A percentile compares a stretch with the other conserved stretches of the same genome.
Conservation (phyloP, 1,284 basidiomycete species). For the Omphalotus olearius region DNA sequence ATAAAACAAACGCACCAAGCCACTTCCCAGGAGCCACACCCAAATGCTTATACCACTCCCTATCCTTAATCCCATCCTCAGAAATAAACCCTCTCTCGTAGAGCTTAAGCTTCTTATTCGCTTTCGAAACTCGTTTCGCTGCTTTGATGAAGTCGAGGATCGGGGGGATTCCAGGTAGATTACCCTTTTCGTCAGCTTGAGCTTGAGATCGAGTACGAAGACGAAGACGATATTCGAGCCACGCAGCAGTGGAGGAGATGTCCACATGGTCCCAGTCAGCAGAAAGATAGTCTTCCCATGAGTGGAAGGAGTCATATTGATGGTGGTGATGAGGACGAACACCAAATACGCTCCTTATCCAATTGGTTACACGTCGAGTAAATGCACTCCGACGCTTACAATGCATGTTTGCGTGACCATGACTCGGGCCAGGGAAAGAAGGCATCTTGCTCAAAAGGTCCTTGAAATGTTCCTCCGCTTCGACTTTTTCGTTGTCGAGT, state of each 20-base stretch:
- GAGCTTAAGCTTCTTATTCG: conserved; percentile 68
- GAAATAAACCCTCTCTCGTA: conserved; percentile 89
- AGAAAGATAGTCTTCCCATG: conserved; percentile 4
- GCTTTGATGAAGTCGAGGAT: conserved; percentile 52
- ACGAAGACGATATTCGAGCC: conserved; percentile 1
- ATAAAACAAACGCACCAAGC: conserved; percentile 53
- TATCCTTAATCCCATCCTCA: conserved; percentile 71
- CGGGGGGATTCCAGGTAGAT: conserved; percentile 2
- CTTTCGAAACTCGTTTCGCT: conserved; percentile 54
- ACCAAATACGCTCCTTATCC: conserved; percentile 5
- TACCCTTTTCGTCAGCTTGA: conserved; percentile 20
- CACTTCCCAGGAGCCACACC: conserved; percentile 89
- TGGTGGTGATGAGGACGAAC: background rate
- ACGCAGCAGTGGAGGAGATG: background rate
- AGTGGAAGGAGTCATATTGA: background rate
- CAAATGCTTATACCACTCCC: conserved; percentile 79
- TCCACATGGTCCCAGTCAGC: background rate
- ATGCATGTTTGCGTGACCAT: background rate
- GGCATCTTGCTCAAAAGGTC: conserved; percentile 25
- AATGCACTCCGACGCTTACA: background rate
- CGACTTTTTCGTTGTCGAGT: conserved; percentile 52
- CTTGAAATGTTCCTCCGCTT: conserved; percentile 39
- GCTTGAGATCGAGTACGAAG: too few species aligned
- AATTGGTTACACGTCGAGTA: background rate
- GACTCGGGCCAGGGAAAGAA: conserved; percentile 9